These are phyloP conservation scores for Fusarium nygamai DNA, from an alignment of 2,329 filamentous ascomycete species.

Conservation along the genomic window DNA sequence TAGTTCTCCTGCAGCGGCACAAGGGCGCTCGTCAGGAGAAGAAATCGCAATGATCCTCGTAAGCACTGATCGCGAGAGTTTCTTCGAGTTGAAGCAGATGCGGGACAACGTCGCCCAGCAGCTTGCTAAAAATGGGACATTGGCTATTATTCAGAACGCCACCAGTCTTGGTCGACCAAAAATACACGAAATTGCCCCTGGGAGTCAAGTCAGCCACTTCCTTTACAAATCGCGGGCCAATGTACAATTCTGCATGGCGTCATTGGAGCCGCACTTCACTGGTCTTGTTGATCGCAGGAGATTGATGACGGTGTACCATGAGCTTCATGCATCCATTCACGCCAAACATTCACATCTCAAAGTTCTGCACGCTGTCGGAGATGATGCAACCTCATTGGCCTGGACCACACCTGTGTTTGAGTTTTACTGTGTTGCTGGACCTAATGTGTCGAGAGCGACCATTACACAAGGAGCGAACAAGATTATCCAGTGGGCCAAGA, in stretches of 20 bases:
- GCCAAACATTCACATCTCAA: slow-evolving; percentile 85
- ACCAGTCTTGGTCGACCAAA: slow-evolving; percentile 76
- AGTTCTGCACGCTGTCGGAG: slow-evolving; percentile 80
- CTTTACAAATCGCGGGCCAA: slow-evolving; percentile 94
- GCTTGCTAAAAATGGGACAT: slow-evolving; percentile 78
- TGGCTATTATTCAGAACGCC: slow-evolving; percentile 78
- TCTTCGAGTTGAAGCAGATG: slow-evolving; percentile 86
- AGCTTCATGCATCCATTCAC: slow-evolving; percentile 86
- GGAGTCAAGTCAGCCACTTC: slow-evolving; percentile 86
- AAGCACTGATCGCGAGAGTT: slow-evolving; percentile 91
- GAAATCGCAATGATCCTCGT: slow-evolving; percentile 94
- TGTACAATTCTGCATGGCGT: slow-evolving; percentile 95
- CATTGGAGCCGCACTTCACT: slow-evolving; percentile 75
- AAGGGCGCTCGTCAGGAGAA: slow-evolving; percentile 73
- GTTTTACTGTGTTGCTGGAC: slow-evolving; percentile 92
- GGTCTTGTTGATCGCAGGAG: slow-evolving; percentile 69
- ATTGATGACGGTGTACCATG: slow-evolving; percentile 86
- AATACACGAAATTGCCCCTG: slow-evolving; percentile 80
- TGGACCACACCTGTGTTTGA: slow-evolving; percentile 95
- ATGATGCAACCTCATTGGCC: slow-evolving; percentile 81
- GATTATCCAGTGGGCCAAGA: slow-evolving; percentile 89
- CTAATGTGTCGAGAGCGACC: slow-evolving; percentile 69
- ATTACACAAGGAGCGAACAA: slow-evolving; percentile 88
- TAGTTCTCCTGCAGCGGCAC: slow-evolving; percentile 64
- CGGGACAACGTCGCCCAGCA: slow-evolving; percentile 71